Conservation (phyloP, 768 basidiomycete species). For the Leccinum subtestaceum region DNA sequence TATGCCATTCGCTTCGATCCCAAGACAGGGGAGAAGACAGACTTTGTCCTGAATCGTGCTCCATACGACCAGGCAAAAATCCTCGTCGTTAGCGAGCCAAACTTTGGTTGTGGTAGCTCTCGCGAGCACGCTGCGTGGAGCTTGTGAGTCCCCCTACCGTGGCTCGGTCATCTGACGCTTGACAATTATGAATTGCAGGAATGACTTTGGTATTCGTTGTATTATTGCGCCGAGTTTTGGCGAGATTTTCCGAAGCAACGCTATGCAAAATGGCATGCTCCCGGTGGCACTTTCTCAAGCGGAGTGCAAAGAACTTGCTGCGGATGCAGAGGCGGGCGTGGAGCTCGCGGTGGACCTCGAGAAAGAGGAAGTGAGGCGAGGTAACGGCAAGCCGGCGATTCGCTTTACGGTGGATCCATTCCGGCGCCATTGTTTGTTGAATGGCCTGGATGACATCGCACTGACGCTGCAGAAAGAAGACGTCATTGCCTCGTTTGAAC, state of each 20-base stretch:
- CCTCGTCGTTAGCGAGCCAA: conserved; percentile 79
- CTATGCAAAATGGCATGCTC: conserved; percentile 94
- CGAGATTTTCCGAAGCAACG: conserved; percentile 86
- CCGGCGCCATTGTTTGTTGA: conserved; percentile 89
- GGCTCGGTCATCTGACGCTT: background rate
- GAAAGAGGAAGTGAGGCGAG: conserved; percentile 72
- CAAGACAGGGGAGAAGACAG: conserved; percentile 73
- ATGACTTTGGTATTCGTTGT: conserved; percentile 88
- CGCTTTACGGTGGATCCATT: conserved; percentile 84
- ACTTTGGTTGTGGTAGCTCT: conserved; percentile 91
- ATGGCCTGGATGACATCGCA: conserved; percentile 95
- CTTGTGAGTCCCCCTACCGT: conserved; percentile 47
- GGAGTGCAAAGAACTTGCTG: conserved; percentile 67
- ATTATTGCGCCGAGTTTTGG: conserved; percentile 87
- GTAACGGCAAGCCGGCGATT: conserved; percentile 69
- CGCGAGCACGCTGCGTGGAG: conserved; percentile 91
- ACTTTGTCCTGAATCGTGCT: conserved; percentile 80
- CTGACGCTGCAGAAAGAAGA: conserved; percentile 81
- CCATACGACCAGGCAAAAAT: conserved; percentile 77
- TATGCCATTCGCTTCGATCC: conserved; percentile 76
- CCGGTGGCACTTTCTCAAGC: conserved; percentile 69
- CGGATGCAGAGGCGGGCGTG: conserved; percentile 72
- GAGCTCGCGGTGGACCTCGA: conserved; percentile 85
- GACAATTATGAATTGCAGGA: conserved; percentile 37
- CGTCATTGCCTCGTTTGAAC: conserved; percentile 78